phyloP scores from a whole-genome alignment of 257 asterid genomes.

The Linderniella brevidens region DNA sequence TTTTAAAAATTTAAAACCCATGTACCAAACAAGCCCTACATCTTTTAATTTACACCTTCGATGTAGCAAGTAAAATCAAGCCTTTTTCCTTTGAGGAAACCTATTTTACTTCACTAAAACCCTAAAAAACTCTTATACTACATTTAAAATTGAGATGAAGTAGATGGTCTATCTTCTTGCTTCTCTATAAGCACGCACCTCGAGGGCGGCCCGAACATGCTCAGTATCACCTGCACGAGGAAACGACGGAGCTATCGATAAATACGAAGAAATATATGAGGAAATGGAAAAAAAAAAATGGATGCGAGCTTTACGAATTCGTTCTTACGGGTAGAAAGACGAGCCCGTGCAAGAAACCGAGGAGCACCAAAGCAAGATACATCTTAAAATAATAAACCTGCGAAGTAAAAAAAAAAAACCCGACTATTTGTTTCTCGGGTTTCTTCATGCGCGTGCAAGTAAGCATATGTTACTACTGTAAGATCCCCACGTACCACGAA shows the following conservation, averaged over 20 bases:
- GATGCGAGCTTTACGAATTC: not conserved
- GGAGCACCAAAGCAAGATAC: slow-evolving; percentile 86
- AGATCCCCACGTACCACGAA: slow-evolving; percentile 53
- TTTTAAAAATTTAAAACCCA: no score
- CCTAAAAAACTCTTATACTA: no score
- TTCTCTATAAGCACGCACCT: slow-evolving; percentile 79
- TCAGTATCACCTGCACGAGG: slow-evolving; percentile 50
- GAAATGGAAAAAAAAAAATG: not conserved
- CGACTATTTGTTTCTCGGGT: not conserved
- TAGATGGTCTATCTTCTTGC: slow-evolving; percentile 90
- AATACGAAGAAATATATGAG: not conserved
- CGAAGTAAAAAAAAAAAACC: slow-evolving; percentile 4
- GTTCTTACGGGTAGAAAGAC: slow-evolving; percentile 75
- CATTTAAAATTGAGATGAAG: slow-evolving; percentile 51
- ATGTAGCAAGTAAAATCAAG: no score
- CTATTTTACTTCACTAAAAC: no score
- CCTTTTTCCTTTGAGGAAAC: no score
- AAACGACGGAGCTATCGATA: not conserved
- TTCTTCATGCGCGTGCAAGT: not conserved
- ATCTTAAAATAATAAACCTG: slow-evolving; percentile 93
- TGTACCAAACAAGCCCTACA: no score
- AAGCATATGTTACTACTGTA: not conserved
- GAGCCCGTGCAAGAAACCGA: slow-evolving; percentile 85
- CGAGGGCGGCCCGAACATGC: slow-evolving; percentile 98
- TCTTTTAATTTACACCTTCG: no score